Conservation (phyloP, 139 green algal genomes). For the Axilococcus clingmanii region DNA sequence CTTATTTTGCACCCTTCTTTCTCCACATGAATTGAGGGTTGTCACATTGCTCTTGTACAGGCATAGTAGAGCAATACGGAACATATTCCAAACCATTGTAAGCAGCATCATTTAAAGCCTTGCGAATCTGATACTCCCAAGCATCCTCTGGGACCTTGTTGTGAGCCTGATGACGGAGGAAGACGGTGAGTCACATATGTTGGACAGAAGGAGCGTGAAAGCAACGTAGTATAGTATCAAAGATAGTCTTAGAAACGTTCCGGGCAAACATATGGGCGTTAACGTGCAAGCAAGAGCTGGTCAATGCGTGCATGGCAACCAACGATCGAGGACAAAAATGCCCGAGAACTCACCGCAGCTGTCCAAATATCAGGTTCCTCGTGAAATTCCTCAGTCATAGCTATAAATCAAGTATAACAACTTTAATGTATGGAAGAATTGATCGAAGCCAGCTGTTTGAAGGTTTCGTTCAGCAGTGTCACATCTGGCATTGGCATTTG, state of each 20-base stretch:
- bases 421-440: too few species aligned
- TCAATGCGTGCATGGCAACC: neutral
- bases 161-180: conserved; percentile 23
- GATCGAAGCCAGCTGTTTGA: too few species aligned
- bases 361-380: conserved; percentile 32
- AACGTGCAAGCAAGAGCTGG: neutral
- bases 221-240: neutral
- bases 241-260: neutral
- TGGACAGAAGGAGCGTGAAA: neutral
- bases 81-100: conserved; percentile 56
- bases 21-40: conserved; percentile 55
- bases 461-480: too few species aligned
- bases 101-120: conserved; percentile 54
- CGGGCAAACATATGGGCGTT: neutral
- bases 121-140: conserved; percentile 65
- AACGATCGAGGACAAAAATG: neutral
- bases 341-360: conserved; percentile 21
- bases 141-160: conserved; percentile 44
- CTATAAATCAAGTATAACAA: too few species aligned
- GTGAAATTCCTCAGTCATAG: conserved; percentile 4
- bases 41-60: conserved; percentile 35
- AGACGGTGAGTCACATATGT: neutral
- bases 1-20: conserved; percentile 7
- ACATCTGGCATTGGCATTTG: too few species aligned
- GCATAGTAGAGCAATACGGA: conserved; percentile 62